A percentile compares a stretch with the other conserved stretches of the same genome.
phyloP scores from a whole-genome alignment of 495 filamentous ascomycete species.

The Aspergillus cavernicola region DNA sequence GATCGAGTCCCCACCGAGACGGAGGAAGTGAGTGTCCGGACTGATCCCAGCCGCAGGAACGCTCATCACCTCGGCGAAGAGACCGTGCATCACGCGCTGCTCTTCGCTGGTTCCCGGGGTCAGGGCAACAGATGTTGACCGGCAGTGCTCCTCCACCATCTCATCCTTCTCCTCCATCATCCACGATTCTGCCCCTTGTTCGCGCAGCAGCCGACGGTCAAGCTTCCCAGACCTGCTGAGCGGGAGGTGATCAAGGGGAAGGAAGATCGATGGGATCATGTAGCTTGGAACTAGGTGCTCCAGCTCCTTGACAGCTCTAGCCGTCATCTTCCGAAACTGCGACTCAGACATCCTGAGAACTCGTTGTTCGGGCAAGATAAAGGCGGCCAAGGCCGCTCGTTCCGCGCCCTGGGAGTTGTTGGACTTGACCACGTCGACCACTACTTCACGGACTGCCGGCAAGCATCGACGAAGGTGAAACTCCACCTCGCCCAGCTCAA shows the following conservation, averaged over 20 bases:
- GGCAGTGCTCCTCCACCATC: no score
- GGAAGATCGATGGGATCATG: neutral
- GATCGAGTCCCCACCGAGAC: slow-evolving; percentile 34
- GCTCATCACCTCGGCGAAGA: slow-evolving; percentile 17
- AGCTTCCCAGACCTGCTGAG: neutral
- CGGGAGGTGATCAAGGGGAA: neutral
- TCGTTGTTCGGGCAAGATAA: neutral
- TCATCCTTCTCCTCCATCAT: no score
- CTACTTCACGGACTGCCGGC: neutral
- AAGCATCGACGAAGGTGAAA: neutral
- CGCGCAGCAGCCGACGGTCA: neutral
- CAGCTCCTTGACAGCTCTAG: neutral
- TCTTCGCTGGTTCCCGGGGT: neutral
- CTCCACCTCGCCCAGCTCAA: slow-evolving; percentile 32
- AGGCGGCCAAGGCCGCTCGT: no score
- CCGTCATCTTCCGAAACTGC: neutral
- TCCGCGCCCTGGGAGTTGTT: neutral
- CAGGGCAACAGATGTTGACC: neutral
- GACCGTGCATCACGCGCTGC: neutral
- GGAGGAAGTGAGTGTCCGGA: slow-evolving; percentile 22
- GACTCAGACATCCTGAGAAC: neutral
- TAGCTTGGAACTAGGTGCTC: neutral
- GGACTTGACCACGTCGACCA: neutral
- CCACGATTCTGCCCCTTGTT: neutral
- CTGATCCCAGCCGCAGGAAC: slow-evolving; percentile 6